phyloP scores from a whole-genome alignment of 2,329 filamentous ascomycete species.

The Calonectria pteridis region DNA sequence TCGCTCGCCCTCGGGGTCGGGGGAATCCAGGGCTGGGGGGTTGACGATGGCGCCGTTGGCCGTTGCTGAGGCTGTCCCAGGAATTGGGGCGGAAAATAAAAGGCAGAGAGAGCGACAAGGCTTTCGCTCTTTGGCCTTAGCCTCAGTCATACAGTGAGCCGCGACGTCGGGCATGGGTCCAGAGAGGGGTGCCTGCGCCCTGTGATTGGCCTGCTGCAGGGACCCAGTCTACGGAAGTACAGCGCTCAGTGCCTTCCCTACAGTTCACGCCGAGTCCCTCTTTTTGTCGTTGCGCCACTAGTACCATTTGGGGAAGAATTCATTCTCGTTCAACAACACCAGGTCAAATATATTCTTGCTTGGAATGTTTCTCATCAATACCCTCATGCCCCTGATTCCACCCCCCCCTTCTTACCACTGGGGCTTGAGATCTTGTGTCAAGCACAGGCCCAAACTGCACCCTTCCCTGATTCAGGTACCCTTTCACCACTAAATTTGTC shows the following conservation, averaged over 20 bases:
- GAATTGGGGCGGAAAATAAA: conserved; percentile 42
- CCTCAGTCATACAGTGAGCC: conserved; percentile 40
- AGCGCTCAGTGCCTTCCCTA: conserved; percentile 27
- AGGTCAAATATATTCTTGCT: neutral
- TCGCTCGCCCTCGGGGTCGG: conserved; percentile 50
- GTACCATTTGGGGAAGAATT: conserved; percentile 8
- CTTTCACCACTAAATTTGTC: neutral
- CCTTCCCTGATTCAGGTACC: neutral
- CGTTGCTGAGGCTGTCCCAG: conserved; percentile 24
- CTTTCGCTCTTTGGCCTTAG: conserved; percentile 38
- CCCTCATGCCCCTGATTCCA: neutral
- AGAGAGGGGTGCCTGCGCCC: conserved; percentile 34
- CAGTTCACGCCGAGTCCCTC: conserved; percentile 34
- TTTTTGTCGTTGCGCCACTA: conserved; percentile 11
- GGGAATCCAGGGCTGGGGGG: conserved; percentile 33
- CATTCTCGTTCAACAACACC: neutral
- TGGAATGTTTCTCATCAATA: neutral
- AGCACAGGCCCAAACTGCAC: neutral
- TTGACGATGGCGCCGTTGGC: conserved; percentile 31
- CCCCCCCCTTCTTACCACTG: neutral
- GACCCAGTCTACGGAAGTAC: conserved; percentile 16
- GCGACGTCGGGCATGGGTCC: conserved; percentile 45
- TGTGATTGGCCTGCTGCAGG: conserved; percentile 39
- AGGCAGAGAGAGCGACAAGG: conserved; percentile 43
- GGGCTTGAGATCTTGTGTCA: too few species aligned